Evolutionary conservation across 2,329 filamentous ascomycete genomes (phyloP).

Genomic region (Aspergillus hiratsukae): DNA sequence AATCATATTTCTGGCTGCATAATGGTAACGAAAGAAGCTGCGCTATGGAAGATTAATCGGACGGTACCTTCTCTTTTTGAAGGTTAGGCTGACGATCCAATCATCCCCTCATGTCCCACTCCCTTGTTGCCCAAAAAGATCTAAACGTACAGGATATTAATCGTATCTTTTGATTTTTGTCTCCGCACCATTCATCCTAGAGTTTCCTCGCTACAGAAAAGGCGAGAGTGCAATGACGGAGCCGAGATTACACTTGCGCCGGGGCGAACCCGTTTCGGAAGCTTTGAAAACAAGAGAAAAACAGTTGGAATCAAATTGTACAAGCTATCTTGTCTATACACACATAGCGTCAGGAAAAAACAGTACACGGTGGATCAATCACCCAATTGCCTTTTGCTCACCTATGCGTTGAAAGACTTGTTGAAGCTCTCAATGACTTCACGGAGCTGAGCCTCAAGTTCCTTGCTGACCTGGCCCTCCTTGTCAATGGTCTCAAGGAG

Average conservation of each 20-base stretch:
- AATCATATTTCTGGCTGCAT: slow-evolving; percentile 29
- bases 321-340: slow-evolving; percentile 44
- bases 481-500: slow-evolving; percentile 84
- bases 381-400: slow-evolving; percentile 33
- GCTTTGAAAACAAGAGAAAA: slow-evolving; percentile 31
- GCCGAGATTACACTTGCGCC: slow-evolving; percentile 12
- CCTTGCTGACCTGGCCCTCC: slow-evolving; percentile 95
- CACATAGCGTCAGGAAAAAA: slow-evolving; percentile 40
- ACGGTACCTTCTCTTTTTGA: slow-evolving; percentile 12
- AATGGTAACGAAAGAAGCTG: slow-evolving; percentile 18
- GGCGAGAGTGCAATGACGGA: slow-evolving; percentile 14
- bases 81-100: slow-evolving; percentile 7
- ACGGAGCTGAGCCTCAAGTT: slow-evolving; percentile 62
- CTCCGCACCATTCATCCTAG: slow-evolving; percentile 19
- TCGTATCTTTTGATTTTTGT: slow-evolving; percentile 29
- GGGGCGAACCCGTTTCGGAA: slow-evolving; percentile 14
- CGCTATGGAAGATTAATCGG: slow-evolving; percentile 19
- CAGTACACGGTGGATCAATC: slow-evolving; percentile 31
- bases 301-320: slow-evolving; percentile 43
- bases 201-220: slow-evolving; percentile 26
- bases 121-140: slow-evolving; percentile 31
- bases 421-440: slow-evolving; percentile 75
- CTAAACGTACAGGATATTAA: slow-evolving; percentile 42
- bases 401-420: slow-evolving; percentile 72
- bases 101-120: slow-evolving; percentile 24